These are phyloP conservation scores for Lupinus albus DNA, from an alignment of 306 rosid genomes.

Conservation along the genomic window DNA sequence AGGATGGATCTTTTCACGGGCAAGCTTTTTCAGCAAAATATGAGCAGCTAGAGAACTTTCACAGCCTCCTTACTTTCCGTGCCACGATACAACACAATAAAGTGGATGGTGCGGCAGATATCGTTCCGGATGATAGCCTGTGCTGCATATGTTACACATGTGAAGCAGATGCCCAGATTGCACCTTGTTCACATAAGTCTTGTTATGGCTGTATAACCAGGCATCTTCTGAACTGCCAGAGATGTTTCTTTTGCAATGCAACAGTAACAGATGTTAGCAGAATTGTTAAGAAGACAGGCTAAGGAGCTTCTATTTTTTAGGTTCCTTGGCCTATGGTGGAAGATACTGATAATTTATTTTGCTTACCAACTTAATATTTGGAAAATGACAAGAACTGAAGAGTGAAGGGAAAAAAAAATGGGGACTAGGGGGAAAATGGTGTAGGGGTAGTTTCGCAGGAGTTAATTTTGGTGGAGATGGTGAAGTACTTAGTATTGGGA, in stretches of 20 bases:
- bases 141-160: conserved; percentile 88
- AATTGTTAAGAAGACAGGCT: conserved; percentile 49
- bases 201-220: conserved; percentile 93
- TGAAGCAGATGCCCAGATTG: conserved; percentile 72
- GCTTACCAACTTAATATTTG: conserved; percentile 32
- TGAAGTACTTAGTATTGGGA: conserved; percentile 33
- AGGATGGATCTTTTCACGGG: conserved; percentile 78
- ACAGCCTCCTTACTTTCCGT: conserved; percentile 66
- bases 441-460: conserved; percentile 8
- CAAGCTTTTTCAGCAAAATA: conserved; percentile 56
- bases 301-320: conserved; percentile 37
- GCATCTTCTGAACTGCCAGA: conserved; percentile 94
- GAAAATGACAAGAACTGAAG: conserved; percentile 28
- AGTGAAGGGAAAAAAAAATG: conserved; percentile 15
- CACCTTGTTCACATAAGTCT: conserved; percentile 85
- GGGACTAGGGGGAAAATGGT: neutral
- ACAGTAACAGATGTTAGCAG: conserved; percentile 65
- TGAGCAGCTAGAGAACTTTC: conserved; percentile 72
- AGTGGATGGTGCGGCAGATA: conserved; percentile 46
- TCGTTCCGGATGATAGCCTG: conserved; percentile 55
- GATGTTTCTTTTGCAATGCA: conserved; percentile 98
- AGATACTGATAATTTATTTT: conserved; percentile 22
- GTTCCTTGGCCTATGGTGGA: conserved; percentile 42
- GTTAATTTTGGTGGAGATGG: conserved; percentile 33
- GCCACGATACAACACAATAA: conserved; percentile 49